These are phyloP conservation scores for Trametes coccinea DNA, from an alignment of 768 basidiomycete genomes.

Conservation along the genomic window DNA sequence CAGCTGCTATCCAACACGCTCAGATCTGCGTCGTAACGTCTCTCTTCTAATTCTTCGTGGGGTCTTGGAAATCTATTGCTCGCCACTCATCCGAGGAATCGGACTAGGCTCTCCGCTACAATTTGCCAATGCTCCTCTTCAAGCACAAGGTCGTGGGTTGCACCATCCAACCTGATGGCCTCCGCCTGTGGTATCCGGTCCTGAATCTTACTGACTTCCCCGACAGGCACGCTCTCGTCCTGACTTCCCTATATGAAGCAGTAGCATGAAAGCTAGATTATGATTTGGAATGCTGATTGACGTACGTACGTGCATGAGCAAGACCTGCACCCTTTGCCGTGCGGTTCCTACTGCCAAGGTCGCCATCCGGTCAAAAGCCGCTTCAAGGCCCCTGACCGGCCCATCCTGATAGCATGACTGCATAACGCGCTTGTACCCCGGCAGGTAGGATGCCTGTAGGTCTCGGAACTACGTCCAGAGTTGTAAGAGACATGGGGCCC, in stretches of 20 bases:
- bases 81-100: slow-evolving; percentile 13
- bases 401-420: slow-evolving; percentile 48
- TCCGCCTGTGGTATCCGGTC: slow-evolving; percentile 47
- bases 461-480: slow-evolving; percentile 52
- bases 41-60: too few relatives aligned
- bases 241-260: slow-evolving; percentile 44
- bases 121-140: slow-evolving; percentile 23
- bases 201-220: slow-evolving; percentile 51
- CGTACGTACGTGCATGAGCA: slow-evolving; percentile 18
- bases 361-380: slow-evolving; percentile 26
- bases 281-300: too few relatives aligned
- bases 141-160: slow-evolving; percentile 45
- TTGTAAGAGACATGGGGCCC: not conserved
- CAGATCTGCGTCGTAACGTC: too few relatives aligned
- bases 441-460: slow-evolving; percentile 68
- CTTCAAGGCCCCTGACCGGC: slow-evolving; percentile 28
- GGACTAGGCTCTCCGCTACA: slow-evolving; percentile 18
- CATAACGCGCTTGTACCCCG: slow-evolving; percentile 67
- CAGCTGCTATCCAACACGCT: not conserved
- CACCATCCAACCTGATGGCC: slow-evolving; percentile 50
- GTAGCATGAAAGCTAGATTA: too few relatives aligned
- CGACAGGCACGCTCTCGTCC: slow-evolving; percentile 55
- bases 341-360: not conserved
- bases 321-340: slow-evolving; percentile 6
- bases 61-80: too few relatives aligned